Evolutionary conservation across 495 filamentous ascomycete species (phyloP).

Genomic region (Tetracladium setigerum): DNA sequence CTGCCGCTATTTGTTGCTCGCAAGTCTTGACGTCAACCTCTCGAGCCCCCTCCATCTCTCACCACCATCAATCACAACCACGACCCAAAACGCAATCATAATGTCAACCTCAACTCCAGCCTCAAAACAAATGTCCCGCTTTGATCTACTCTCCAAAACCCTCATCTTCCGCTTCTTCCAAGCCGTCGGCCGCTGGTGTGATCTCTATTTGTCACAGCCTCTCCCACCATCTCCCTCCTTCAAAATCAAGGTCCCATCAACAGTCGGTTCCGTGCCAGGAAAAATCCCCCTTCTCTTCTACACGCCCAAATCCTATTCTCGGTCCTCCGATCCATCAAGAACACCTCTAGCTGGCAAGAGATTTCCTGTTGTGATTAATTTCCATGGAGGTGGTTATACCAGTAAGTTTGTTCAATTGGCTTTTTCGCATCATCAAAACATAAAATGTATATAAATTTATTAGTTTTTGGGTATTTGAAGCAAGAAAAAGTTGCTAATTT

Average conservation of each 20-base stretch:
- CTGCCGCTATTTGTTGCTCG: too few species aligned
- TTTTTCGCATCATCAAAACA: too few species aligned
- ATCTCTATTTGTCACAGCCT: slow-evolving; percentile 4
- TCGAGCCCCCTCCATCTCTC: too few species aligned
- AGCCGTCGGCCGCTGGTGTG: neutral
- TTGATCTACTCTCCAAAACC: neutral
- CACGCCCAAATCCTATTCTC: slow-evolving; percentile 1
- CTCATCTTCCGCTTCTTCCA: slow-evolving; percentile 4
- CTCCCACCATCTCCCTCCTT: neutral
- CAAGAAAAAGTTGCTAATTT: too few species aligned
- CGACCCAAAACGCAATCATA: too few species aligned
- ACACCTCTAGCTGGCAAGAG: neutral
- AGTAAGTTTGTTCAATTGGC: neutral
- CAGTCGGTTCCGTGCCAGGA: neutral
- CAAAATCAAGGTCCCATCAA: neutral
- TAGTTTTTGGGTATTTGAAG: too few species aligned
- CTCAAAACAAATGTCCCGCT: neutral
- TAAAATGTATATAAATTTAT: too few species aligned
- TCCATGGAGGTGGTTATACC: slow-evolving; percentile 72
- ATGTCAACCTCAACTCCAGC: neutral
- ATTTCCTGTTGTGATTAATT: slow-evolving; percentile 57
- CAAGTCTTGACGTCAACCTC: too few species aligned
- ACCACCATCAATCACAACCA: too few species aligned
- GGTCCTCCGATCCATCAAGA: neutral
- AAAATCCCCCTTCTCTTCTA: slow-evolving; percentile 11